Evolutionary conservation across 192 early-diverging fungal species (phyloP).

Genomic region (Coemansia erecta): DNA sequence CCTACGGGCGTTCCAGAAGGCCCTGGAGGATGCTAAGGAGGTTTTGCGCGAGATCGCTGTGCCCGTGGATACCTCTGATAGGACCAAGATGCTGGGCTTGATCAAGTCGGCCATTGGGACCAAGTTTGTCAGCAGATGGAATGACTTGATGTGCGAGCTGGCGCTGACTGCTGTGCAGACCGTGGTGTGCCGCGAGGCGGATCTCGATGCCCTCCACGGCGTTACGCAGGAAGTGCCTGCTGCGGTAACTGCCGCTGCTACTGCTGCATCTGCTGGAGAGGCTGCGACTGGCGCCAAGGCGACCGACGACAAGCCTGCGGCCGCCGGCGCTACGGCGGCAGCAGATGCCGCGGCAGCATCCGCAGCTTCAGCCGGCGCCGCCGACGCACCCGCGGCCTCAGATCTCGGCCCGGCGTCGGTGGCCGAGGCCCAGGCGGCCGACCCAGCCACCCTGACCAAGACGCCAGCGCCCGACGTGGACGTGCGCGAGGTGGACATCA

Average conservation of each 20-base stretch:
- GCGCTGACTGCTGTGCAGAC: conserved; percentile 95
- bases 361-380: conserved; percentile 1
- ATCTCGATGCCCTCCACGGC: conserved; percentile 15
- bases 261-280: conserved; percentile 11
- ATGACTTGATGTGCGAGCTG: conserved; percentile 95
- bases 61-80: conserved; percentile 79
- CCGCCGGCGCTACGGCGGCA: neutral
- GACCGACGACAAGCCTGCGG: neutral
- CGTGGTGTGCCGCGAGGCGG: conserved; percentile 60
- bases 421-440: neutral
- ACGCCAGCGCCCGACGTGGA: conserved; percentile 57
- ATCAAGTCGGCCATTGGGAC: conserved; percentile 95
- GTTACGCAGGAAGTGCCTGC: neutral
- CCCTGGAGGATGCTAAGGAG: conserved; percentile 86
- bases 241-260: neutral
- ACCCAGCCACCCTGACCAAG: neutral
- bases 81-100: conserved; percentile 85
- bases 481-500: conserved; percentile 93
- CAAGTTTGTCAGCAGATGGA: conserved; percentile 95
- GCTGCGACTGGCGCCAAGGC: neutral
- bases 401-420: neutral
- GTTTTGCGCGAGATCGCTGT: conserved; percentile 83
- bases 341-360: neutral
- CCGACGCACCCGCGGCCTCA: conserved; percentile 1
- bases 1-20: conserved; percentile 88